Evolutionary conservation across 2,329 filamentous ascomycete genomes (phyloP), one percentile per base, ranked within the genome.

Genomic region (Coleophoma eucalyptorum): DNA sequence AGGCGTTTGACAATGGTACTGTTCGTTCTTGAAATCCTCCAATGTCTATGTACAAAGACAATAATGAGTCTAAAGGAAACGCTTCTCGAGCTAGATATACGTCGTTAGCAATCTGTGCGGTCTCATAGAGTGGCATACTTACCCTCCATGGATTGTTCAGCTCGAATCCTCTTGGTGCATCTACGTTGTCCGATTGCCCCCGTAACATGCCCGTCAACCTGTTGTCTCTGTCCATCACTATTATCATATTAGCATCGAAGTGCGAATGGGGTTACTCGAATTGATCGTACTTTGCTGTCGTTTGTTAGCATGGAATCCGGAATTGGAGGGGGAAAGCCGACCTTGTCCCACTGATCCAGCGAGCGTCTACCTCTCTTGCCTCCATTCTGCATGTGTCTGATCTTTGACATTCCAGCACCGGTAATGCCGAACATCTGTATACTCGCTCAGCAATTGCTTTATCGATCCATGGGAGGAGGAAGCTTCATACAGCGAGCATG

Each of bases 181-280:
- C 55, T 42, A 67, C 55, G 41, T 62, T 62, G 50, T 70, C 69
- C 33, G 63, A 66, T 56, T 72, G 69, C 45, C 69, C 69, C 56
- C 69, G 64, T 52, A 69, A 55, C 33, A 47, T 63, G 49, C 69
- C 69, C 13, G 69, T 72, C 57, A 72, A 63, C 53, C 69, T 67
- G 46, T 67, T 57, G 51, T 72, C 69, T 40, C 69, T 66, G 50
- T 70, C 68, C 69, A 72, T 71, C 69, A 72, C 69, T 72, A 41
- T 32, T 33, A 16, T 35, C 16, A 10, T 42, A 53, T 65, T 48
- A 63, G 57, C 41, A 34, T 32, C 33, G 12, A 16, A 15, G 10
- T 13, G 13, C 1, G 35, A 15, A 48, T 37, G n/a, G 13, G 16
- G 31, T 19, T 13, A n/a, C 6, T 21, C 2, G 33, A 21, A 21